Percentiles rank a stretch among this genome's conserved stretches.
phyloP scores from a whole-genome alignment of 2,329 filamentous ascomycete species.

The Lasiodiplodia sp. region DNA sequence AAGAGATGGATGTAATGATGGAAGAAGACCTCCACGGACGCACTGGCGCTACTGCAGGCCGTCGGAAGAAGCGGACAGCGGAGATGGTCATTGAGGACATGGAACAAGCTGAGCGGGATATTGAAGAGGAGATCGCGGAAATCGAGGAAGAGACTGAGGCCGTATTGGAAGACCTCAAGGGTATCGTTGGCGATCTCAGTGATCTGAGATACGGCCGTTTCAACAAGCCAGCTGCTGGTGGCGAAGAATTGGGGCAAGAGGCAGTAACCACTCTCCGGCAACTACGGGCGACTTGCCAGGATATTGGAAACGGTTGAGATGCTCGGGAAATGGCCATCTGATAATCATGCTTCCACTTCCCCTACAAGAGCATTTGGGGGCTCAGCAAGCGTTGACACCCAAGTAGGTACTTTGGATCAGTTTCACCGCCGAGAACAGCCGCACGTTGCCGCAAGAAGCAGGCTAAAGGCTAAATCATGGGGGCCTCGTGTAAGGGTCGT shows the following conservation, averaged over 20 bases:
- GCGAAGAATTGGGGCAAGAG: constrained; percentile 68
- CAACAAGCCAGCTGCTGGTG: constrained; percentile 57
- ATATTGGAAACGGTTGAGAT: constrained; percentile 19
- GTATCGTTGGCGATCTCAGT: constrained; percentile 76
- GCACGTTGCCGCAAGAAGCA: not conserved
- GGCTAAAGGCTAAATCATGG: not conserved
- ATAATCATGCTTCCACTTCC: not conserved
- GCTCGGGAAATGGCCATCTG: not conserved
- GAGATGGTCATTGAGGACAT: constrained; percentile 73
- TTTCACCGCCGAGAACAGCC: no score
- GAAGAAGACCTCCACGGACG: constrained; percentile 51
- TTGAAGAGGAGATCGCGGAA: constrained; percentile 72
- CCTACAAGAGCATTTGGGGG: not conserved
- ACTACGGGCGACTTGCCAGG: constrained; percentile 67
- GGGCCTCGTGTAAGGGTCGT: not conserved
- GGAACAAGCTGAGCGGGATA: constrained; percentile 67
- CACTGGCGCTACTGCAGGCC: constrained; percentile 52
- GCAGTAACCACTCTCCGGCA: constrained; percentile 71
- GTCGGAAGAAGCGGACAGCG: constrained; percentile 65
- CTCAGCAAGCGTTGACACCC: not conserved
- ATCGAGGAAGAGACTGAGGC: constrained; percentile 70
- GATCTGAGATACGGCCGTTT: constrained; percentile 83
- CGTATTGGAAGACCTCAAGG: constrained; percentile 67
- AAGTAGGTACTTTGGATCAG: not conserved
- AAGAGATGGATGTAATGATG: constrained; percentile 63